Percentiles rank a stretch among this genome's conserved stretches.
phyloP scores from a whole-genome alignment of 305 asterid species.

The Plantago coronopus region DNA sequence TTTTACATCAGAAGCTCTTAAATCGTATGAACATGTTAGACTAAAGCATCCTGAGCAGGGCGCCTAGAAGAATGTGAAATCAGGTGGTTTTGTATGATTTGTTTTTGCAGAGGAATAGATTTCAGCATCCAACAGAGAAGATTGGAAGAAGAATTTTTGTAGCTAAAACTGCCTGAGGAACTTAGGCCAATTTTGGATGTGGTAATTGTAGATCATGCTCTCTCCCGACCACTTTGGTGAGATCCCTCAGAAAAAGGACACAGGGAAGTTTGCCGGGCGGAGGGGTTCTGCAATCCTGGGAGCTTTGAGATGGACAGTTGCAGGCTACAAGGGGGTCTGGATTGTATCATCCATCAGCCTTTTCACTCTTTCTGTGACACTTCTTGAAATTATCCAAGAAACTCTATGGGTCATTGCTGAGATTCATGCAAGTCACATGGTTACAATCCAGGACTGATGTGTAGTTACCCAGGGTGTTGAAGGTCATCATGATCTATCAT shows the following conservation, averaged over 20 bases:
- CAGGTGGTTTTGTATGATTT: neutral
- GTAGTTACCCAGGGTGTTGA: neutral
- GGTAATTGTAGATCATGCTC: neutral
- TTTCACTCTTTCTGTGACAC: no score
- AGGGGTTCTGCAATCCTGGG: no score
- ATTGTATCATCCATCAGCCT: no score
- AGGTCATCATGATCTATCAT: neutral
- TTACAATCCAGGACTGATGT: no score
- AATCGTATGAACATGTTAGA: conserved; percentile 78
- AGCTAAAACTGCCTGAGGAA: conserved; percentile 17
- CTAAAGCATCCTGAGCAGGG: conserved; percentile 32
- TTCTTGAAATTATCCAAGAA: no score
- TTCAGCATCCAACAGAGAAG: conserved; percentile 14
- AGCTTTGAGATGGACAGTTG: no score
- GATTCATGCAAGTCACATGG: no score
- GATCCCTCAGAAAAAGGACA: no score
- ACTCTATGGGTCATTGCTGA: no score
- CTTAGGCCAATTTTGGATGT: neutral
- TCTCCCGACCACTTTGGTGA: no score
- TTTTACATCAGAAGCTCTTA: conserved; percentile 67
- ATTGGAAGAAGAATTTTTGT: conserved; percentile 24
- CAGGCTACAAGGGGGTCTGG: no score
- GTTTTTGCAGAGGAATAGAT: neutral
- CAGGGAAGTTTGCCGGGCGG: no score
- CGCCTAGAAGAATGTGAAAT: neutral